Conservation (phyloP, 2,329 filamentous ascomycete genomes). For the Xenoacremonium recifei region DNA sequence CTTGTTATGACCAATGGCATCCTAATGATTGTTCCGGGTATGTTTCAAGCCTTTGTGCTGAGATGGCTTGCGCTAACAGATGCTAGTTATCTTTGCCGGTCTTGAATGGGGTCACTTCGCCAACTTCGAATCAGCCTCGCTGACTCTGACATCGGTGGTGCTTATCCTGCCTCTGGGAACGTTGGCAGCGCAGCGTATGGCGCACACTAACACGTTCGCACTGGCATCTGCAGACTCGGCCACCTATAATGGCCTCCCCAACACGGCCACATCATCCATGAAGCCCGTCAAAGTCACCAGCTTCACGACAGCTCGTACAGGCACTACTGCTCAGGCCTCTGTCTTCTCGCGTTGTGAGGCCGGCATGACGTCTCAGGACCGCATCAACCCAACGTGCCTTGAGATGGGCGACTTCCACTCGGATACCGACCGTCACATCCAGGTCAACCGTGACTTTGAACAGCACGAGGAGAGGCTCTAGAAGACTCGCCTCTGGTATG, state of each 20-base stretch:
- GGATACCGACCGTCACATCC: constrained; percentile 18
- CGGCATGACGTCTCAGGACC: constrained; percentile 11
- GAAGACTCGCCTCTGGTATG: neutral
- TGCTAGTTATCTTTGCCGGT: constrained; percentile 48
- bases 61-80: constrained; percentile 1
- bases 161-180: constrained; percentile 52
- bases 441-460: constrained; percentile 29
- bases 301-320: constrained; percentile 14
- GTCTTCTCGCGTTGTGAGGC: constrained; percentile 27
- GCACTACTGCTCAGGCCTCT: constrained; percentile 16
- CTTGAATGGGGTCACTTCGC: constrained; percentile 42
- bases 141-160: constrained; percentile 48
- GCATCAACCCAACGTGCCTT: constrained; percentile 26
- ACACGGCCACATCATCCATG: constrained; percentile 11
- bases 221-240: constrained; percentile 16
- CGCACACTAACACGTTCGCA: constrained; percentile 22
- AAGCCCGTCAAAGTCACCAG: constrained; percentile 22
- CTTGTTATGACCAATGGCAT: constrained; percentile 55
- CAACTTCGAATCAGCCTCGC: constrained; percentile 49
- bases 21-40: constrained; percentile 57
- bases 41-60: constrained; percentile 11
- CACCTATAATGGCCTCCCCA: constrained; percentile 12
- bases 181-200: constrained; percentile 48
- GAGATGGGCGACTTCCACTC: constrained; percentile 30
- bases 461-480: constrained; percentile 32